Percentiles rank a stretch among this genome's conserved stretches.
Evolutionary conservation across 2,329 filamentous ascomycete species (phyloP).

Genomic region (Gaeumannomyces tritici): DNA sequence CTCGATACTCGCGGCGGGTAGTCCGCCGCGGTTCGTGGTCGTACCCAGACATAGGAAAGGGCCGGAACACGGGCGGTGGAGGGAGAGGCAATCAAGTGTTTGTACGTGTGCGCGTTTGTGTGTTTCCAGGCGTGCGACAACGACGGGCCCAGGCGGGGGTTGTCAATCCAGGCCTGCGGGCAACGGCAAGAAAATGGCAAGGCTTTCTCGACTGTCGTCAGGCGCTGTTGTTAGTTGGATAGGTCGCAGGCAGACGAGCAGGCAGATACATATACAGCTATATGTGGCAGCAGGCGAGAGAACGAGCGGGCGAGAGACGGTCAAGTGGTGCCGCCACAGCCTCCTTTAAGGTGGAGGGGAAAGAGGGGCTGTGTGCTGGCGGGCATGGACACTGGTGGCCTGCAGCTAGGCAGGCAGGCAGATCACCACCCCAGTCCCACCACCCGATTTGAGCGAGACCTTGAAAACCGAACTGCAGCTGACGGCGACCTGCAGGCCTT

Average conservation of each 20-base stretch:
- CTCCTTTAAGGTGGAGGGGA: not conserved
- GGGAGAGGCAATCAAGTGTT: not conserved
- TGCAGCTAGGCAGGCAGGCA: not conserved
- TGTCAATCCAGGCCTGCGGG: not conserved
- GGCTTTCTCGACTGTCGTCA: not conserved
- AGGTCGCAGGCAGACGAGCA: not conserved
- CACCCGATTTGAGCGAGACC: not conserved
- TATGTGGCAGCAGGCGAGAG: not conserved
- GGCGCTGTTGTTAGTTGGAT: not conserved
- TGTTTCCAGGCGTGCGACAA: not conserved
- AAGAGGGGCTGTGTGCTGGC: not conserved
- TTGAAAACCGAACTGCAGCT: not conserved
- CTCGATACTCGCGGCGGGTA: slow-evolving; percentile 37
- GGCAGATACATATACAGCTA: not conserved
- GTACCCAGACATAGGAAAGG: slow-evolving; percentile 34
- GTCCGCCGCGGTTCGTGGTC: slow-evolving; percentile 39
- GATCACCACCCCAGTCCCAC: not conserved
- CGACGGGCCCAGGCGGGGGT: no score
- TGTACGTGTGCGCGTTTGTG: not conserved
- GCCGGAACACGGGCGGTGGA: not conserved
- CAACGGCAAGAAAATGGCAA: not conserved
- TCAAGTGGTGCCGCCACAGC: not conserved
- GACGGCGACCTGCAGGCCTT: not conserved
- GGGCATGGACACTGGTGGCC: not conserved
- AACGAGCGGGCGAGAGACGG: not conserved